A percentile compares a stretch with the other conserved stretches of the same genome.
Evolutionary conservation across 2,329 filamentous ascomycete species (phyloP).

Genomic region (Stromatinia cepivora): DNA sequence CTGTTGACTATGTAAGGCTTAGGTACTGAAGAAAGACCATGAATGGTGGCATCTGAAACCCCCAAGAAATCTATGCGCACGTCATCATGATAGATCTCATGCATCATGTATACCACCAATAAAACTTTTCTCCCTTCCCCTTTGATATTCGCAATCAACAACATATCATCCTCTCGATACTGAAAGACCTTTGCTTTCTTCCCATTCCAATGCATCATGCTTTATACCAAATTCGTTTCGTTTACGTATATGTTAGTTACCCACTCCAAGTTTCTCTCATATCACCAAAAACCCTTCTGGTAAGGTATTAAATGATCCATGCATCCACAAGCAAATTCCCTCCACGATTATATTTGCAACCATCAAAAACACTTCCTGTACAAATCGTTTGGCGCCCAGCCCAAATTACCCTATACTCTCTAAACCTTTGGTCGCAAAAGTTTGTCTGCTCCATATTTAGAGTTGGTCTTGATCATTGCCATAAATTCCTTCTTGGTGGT

Average conservation of each 20-base stretch:
- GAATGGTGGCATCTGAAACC: not conserved
- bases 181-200: not conserved
- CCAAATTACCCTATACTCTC: not conserved
- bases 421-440: constrained; percentile 43
- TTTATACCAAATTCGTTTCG: constrained; percentile 7
- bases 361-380: not conserved
- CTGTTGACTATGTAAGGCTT: no score
- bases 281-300: constrained; percentile 2
- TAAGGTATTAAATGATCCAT: not conserved
- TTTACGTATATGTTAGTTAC: not conserved
- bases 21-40: not conserved
- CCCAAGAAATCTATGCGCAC: not conserved
- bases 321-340: not conserved
- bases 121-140: not conserved
- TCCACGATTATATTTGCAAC: not conserved
- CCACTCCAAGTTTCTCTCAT: not conserved
- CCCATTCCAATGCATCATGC: not conserved
- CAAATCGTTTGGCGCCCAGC: not conserved
- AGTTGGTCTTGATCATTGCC: constrained; percentile 56
- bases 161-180: not conserved
- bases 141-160: not conserved
- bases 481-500: constrained; percentile 59
- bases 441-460: constrained; percentile 57
- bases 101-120: not conserved
- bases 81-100: not conserved